Conservation (phyloP, 257 asterid genomes). For the Solanum bukasovii region DNA sequence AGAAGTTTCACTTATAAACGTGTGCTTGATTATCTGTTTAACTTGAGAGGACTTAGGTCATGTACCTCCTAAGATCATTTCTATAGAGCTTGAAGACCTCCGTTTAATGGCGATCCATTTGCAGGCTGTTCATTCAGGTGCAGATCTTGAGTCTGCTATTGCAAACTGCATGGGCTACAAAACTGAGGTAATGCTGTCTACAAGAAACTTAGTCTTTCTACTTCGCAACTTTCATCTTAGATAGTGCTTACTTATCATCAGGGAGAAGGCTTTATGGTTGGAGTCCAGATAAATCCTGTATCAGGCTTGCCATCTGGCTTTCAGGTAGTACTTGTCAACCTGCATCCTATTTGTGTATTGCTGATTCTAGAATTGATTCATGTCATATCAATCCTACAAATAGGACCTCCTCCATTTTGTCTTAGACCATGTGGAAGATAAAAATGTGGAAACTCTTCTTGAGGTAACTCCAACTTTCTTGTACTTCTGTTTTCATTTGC, state of each 20-base stretch:
- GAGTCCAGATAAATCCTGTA: conserved; percentile 91
- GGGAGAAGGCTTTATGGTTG: conserved; percentile 99
- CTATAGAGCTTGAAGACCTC: background rate
- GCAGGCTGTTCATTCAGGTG: conserved; percentile 99
- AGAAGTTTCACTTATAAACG: background rate
- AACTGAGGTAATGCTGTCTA: conserved; percentile 48
- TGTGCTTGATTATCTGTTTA: background rate
- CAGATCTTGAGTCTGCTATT: conserved; percentile 94
- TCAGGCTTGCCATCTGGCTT: conserved; percentile 91
- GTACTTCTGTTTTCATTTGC: background rate
- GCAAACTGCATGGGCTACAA: conserved; percentile 93
- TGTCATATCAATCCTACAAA: conserved; percentile 8
- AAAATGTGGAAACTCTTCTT: conserved; percentile 79
- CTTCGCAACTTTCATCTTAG: conserved; percentile 6
- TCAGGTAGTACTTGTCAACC: conserved; percentile 36
- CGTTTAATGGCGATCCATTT: background rate
- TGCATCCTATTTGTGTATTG: background rate
- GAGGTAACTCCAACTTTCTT: conserved; percentile 50
- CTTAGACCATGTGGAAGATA: conserved; percentile 72
- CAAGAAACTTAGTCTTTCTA: background rate
- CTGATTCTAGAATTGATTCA: background rate
- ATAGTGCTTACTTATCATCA: conserved; percentile 18
- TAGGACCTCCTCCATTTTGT: conserved; percentile 87
- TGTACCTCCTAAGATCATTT: background rate
- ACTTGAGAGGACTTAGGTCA: background rate